These are phyloP conservation scores for Solanum megistacrolobum DNA, from an alignment of 257 asterid genomes.

Conservation along the genomic window DNA sequence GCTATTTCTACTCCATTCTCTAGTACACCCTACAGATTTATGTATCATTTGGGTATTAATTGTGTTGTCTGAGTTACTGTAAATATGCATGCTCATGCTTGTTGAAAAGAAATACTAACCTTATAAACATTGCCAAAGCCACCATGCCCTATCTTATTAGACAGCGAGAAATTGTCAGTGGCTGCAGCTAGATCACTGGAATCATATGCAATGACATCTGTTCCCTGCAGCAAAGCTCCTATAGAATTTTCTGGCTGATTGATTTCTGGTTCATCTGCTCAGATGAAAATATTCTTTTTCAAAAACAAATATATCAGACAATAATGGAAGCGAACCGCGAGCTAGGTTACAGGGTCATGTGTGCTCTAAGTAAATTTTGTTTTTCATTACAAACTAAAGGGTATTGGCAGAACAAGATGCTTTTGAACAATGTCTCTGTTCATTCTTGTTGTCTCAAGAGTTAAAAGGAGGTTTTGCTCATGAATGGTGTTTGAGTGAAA, in stretches of 20 bases:
- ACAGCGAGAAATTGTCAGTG: slow-evolving; percentile 17
- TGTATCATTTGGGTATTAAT: background rate
- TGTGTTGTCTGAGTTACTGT: background rate
- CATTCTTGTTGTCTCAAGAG: background rate
- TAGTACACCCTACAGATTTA: slow-evolving; percentile 17
- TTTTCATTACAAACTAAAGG: background rate
- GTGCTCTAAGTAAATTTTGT: background rate
- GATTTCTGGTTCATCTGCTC: background rate
- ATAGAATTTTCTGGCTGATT: background rate
- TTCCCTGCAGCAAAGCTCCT: slow-evolving; percentile 1
- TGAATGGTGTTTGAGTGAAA: background rate
- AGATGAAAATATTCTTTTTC: background rate
- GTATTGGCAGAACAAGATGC: background rate
- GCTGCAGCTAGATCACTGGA: slow-evolving; percentile 19
- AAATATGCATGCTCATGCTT: background rate
- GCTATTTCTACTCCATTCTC: slow-evolving; percentile 21
- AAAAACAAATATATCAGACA: background rate
- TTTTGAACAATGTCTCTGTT: background rate
- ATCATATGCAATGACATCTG: slow-evolving; percentile 1
- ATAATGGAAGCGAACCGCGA: background rate
- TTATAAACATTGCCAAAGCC: slow-evolving; percentile 46
- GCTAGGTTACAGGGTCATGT: background rate
- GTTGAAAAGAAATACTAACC: slow-evolving; percentile 6
- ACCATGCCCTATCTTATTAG: slow-evolving; percentile 38
- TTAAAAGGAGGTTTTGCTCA: background rate